Evolutionary conservation across 148 eudicot genomes (phyloP).

Genomic region (Fagopyrum tataricum): DNA sequence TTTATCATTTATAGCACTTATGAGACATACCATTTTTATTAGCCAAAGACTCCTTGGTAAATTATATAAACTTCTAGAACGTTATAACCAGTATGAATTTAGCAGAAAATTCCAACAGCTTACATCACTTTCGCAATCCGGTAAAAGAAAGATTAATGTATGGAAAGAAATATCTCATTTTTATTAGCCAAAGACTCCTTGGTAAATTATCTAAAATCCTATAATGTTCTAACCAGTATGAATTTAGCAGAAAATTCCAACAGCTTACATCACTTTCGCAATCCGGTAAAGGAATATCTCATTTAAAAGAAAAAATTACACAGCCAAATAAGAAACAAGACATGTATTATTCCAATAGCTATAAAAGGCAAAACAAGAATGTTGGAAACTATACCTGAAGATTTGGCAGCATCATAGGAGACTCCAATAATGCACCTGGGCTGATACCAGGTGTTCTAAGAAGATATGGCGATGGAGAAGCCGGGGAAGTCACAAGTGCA

Average conservation of each 20-base stretch:
- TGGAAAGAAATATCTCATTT: too few species aligned
- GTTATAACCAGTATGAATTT: neutral
- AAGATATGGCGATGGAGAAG: constrained; percentile 27
- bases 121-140: neutral
- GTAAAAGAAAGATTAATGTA: neutral
- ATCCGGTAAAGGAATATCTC: neutral
- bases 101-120: neutral
- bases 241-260: neutral
- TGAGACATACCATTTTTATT: neutral
- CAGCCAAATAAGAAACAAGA: neutral
- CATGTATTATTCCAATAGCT: neutral
- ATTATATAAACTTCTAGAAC: neutral
- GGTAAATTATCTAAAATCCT: neutral
- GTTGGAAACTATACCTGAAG: constrained; percentile 37
- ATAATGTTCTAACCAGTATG: neutral
- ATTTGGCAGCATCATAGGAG: constrained; percentile 55
- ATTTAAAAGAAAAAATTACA: neutral
- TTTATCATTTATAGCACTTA: neutral
- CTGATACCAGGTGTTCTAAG: constrained; percentile 54
- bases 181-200: too few species aligned
- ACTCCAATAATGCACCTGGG: constrained; percentile 49
- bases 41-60: neutral
- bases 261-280: neutral
- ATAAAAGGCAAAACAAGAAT: neutral
- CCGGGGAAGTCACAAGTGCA: constrained; percentile 24